Base-by-base conservation (phyloP, 2,329 filamentous ascomycete species). In the Tolypocladium amazonense region DNA sequence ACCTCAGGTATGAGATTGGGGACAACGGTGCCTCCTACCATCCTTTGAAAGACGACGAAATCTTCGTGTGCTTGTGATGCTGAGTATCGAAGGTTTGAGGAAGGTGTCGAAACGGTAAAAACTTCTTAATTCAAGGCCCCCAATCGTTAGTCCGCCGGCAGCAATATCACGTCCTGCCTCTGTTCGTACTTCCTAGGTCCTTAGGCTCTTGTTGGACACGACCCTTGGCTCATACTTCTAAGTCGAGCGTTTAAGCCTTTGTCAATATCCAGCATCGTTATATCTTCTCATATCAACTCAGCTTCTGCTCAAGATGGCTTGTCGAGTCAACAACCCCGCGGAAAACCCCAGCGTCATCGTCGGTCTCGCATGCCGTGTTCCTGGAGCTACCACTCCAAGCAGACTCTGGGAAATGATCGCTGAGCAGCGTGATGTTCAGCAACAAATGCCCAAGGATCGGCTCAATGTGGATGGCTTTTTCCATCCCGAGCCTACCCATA, bases 391-490 rank as follows among this genome's bases (percentile, higher is more conserved):
- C 43, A 59, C 65, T 30, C 58, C 61, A 54, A 43, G 67, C 35
- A 63, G 65, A 23, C 68, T 74, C 39, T 74, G 71, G 71, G 60
- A 72, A 12, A 63, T 58, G 50, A 62, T 66, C 41, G 58, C 60
- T 14, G 38, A 70, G 70, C 47, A 73, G 68, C 39, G 74, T 68
- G 52, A 77, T 70, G 65, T 73, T 67, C 50, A 66, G 57, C 60
- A 56, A 45, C 70, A 72, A 45, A 71, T 77, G 15, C 76, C 77
- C 18, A 68, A 76, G 62, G 72, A 76, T 59, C 71, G 80, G 39
- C 80, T 81, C 70, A 77, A 77, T 63, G 73, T 71, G 64, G 72
- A 67, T 62, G 72, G 60, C 57, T 70, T 75, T 63, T 71, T 75
- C 61, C 73, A 77, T 56, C 72, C 75, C 1, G 65, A 67, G 50